Conservation (phyloP, 2,329 filamentous ascomycete species). For the Hymenoscyphus fructigenus region DNA sequence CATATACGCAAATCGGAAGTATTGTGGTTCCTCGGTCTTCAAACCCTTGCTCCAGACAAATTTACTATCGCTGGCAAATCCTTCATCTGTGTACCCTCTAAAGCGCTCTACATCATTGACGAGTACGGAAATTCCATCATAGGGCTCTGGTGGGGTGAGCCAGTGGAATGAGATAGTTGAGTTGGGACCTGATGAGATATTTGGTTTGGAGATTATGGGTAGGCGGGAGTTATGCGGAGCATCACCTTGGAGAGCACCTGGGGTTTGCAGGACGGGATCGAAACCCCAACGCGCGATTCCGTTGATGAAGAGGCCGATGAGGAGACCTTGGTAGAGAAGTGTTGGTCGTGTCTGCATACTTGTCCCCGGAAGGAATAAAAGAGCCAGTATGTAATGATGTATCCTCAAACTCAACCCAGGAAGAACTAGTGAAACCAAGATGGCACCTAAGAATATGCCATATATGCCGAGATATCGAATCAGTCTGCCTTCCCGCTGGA, state of each 20-base stretch:
- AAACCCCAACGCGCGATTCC: constrained; percentile 94
- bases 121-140: constrained; percentile 75
- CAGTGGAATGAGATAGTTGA: constrained; percentile 39
- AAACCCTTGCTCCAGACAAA: constrained; percentile 61
- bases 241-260: constrained; percentile 68
- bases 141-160: constrained; percentile 48
- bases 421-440: constrained; percentile 69
- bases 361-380: constrained; percentile 85
- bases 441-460: constrained; percentile 60
- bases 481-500: constrained; percentile 81
- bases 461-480: constrained; percentile 78
- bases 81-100: constrained; percentile 65
- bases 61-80: constrained; percentile 40
- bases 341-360: constrained; percentile 82
- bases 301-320: constrained; percentile 91
- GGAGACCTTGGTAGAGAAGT: constrained; percentile 82
- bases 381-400: constrained; percentile 89
- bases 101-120: constrained; percentile 86
- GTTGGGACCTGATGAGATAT: constrained; percentile 51
- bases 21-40: constrained; percentile 56
- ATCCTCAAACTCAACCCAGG: constrained; percentile 82
- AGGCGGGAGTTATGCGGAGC: constrained; percentile 62
- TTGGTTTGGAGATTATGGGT: constrained; percentile 50
- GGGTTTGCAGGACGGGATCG: constrained; percentile 82
- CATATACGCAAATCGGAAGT: constrained; percentile 77